Base-by-base conservation (phyloP, 257 asterid species). In the Mitragyna speciosa region DNA sequence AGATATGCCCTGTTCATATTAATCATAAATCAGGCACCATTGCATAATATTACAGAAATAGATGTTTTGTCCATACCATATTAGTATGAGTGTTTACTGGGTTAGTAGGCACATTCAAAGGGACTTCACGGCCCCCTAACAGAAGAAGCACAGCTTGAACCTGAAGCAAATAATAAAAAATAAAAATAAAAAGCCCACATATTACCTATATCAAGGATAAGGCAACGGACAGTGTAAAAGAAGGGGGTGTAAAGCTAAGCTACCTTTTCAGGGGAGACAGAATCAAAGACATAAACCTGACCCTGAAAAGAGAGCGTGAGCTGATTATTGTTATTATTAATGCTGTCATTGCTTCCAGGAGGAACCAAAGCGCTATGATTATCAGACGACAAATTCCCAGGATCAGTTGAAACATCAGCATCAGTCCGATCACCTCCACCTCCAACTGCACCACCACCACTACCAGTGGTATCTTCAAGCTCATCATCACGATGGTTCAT, bases 91-190 rank as follows among this genome's bases (percentile, higher is more conserved):
- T 72, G 71, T 87, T 78, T 68, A 82, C 79, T 31, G 95, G 91
- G 72, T 81, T 70, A 67, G 87, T 31, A 81, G 97, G 94, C 79
- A 86, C 51, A 78, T 84, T 89, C 20, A 87, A 79, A 74, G 91
- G 93, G 69, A 90, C 83, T 85, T 93, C 97, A 67, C 91, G 90
- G 64, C 97, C 96, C 77, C 97, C 97, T 79, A 93, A 79, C 54
- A 93, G 86, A 79, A 93, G 87, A 70, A 93, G 94, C 72, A 91
- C 97, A 73, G 93, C 97, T 86, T 91, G 97, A 80, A 91, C 97
- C 97, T 91, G 89, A 85, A 79, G 79, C 79, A 75, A 78, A 74
- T 58, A 45, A 5, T 71, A 45, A n/a, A n/a, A n/a, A n/a, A n/a
- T n/a, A n/a, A n/a, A n/a, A n/a, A n/a, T n/a, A n/a, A 79, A 79